phyloP scores from a whole-genome alignment of 257 asterid genomes.

The Vinca minor region DNA sequence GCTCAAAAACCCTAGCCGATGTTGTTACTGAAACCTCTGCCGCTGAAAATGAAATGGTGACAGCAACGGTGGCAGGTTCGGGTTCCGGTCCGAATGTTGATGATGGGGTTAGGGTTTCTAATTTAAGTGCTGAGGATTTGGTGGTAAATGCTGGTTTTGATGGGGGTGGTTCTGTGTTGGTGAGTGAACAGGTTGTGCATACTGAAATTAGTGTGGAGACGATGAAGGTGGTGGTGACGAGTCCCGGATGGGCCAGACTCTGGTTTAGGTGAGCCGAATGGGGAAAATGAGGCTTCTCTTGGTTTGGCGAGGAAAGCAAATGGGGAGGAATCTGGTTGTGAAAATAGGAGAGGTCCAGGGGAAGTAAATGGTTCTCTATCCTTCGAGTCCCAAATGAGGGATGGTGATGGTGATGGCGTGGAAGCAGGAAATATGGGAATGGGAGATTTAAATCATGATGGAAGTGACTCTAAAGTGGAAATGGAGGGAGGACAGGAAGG shows the following conservation, averaged over 20 bases:
- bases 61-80: no score
- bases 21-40: conserved; percentile 3
- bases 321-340: background rate
- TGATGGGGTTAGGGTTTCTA: no score
- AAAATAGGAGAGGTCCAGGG: background rate
- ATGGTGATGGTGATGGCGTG: background rate
- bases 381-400: background rate
- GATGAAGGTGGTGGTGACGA: no score
- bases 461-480: background rate
- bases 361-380: background rate
- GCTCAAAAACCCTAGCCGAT: conserved; percentile 13
- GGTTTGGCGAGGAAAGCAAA: background rate
- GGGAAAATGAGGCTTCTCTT: no score
- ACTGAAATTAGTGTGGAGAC: no score
- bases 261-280: no score
- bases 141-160: no score
- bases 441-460: background rate
- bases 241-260: no score
- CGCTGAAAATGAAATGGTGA: background rate
- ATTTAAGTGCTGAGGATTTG: no score
- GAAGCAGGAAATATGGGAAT: background rate
- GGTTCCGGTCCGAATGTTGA: no score
- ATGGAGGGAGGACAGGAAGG: background rate
- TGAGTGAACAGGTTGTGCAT: no score
- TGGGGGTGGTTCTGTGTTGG: no score